phyloP scores from a whole-genome alignment of 2,329 filamentous ascomycete species.

The Nemania bipapillata region DNA sequence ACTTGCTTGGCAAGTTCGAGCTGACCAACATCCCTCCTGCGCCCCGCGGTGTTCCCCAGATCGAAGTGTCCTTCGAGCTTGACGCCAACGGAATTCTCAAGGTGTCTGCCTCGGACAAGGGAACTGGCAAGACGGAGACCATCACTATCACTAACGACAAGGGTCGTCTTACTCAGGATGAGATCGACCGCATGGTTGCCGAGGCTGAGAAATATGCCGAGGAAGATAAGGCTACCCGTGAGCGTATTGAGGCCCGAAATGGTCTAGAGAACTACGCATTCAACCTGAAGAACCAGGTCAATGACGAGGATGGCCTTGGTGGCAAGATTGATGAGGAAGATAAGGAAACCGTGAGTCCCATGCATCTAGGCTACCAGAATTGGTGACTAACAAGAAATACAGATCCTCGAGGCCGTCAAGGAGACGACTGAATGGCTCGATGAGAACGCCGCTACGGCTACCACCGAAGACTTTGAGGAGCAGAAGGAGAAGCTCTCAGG shows the following conservation, averaged over 20 bases:
- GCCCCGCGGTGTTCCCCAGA: constrained; percentile 95
- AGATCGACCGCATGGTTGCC: constrained; percentile 98
- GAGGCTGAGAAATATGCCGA: constrained; percentile 99
- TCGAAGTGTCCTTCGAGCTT: constrained; percentile 97
- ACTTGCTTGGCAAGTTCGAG: constrained; percentile 97
- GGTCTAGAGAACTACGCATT: constrained; percentile 99
- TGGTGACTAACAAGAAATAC: constrained; percentile 51
- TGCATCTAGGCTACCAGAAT: neutral
- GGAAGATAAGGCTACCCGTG: constrained; percentile 97
- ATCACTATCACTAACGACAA: constrained; percentile 99
- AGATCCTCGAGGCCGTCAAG: constrained; percentile 95
- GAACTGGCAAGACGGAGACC: constrained; percentile 94
- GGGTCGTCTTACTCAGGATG: constrained; percentile 93
- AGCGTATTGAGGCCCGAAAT: constrained; percentile 96
- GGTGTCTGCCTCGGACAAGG: constrained; percentile 96
- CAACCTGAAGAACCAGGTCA: constrained; percentile 98
- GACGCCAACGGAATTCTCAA: constrained; percentile 98
- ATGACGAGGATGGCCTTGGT: constrained; percentile 94
- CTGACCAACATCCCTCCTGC: constrained; percentile 94
- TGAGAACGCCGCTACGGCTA: constrained; percentile 87
- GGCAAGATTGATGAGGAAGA: constrained; percentile 99
- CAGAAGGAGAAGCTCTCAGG: constrained; percentile 99
- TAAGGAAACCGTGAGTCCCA: constrained; percentile 83
- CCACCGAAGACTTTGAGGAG: constrained; percentile 96
- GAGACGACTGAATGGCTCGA: constrained; percentile 97